A percentile compares a stretch with the other conserved stretches of the same genome.
phyloP scores from a whole-genome alignment of 2,329 filamentous ascomycete genomes.

The Xylariales sp. region DNA sequence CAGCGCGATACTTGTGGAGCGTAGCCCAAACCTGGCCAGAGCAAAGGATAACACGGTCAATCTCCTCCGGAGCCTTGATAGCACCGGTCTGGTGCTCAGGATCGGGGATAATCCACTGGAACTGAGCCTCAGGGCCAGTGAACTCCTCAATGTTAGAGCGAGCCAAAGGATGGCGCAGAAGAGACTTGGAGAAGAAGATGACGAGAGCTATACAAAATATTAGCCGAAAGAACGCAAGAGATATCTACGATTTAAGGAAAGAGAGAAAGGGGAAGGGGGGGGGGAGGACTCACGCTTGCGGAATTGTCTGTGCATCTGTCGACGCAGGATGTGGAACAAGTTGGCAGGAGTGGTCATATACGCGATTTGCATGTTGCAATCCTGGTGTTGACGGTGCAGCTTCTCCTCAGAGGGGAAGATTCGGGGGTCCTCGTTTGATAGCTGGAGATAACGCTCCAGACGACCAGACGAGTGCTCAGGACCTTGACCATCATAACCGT shows the following conservation, averaged over 20 bases:
- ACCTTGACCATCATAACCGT: conserved; percentile 97
- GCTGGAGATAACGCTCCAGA: conserved; percentile 94
- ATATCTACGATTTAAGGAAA: too few species aligned
- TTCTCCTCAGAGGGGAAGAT: conserved; percentile 86
- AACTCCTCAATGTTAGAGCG: conserved; percentile 91
- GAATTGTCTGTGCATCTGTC: conserved; percentile 99
- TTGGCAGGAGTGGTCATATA: conserved; percentile 97
- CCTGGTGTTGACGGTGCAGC: conserved; percentile 94
- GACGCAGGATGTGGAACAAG: conserved; percentile 90
- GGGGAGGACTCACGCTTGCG: conserved; percentile 82
- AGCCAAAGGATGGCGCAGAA: conserved; percentile 89
- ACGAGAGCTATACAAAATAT: conserved; percentile 79
- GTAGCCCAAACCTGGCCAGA: conserved; percentile 90
- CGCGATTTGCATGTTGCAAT: conserved; percentile 98
- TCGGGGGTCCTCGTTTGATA: conserved; percentile 95
- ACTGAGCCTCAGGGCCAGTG: conserved; percentile 76
- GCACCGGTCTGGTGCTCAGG: conserved; percentile 71
- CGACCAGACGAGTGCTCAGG: conserved; percentile 97
- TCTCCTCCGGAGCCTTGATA: conserved; percentile 77
- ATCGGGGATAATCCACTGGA: conserved; percentile 95
- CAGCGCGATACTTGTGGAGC: conserved; percentile 83
- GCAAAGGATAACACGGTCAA: conserved; percentile 93
- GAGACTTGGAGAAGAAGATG: conserved; percentile 97
- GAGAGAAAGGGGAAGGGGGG: too few species aligned
- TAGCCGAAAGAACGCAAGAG: too few species aligned